Evolutionary conservation across 1,139 yeast genomes (phyloP), one percentile per base, ranked within the genome.

Genomic region (Sugiyamaella grinbergsii): DNA sequence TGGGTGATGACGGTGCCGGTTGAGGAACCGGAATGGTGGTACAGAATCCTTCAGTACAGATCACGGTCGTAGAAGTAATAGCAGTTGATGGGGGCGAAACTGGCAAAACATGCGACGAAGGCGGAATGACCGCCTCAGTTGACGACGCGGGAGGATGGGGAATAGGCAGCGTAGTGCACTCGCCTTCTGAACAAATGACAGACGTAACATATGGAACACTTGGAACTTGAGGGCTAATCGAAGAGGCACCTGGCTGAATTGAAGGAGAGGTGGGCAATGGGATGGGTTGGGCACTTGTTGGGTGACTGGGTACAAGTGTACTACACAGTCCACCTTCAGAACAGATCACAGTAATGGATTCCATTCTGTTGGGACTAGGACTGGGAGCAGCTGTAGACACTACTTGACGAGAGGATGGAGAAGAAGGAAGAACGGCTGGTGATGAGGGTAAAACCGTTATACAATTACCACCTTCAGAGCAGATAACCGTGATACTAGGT

Each of bases 291-390:
- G 33, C 16, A 3, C 22, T 22, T 18, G 37, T 2, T 33, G 8
- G n/a, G 11, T 11, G 10, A 13, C 28, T 22, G 4, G 23, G 40
- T 22, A 13, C 3, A 23, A 36, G 13, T 8, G 49, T 45, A 13
- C 36, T 26, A 16, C 49, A 45, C 2, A 19, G 3, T 4, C 49
- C 42, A 10, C 49, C 49, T 22, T 28, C 38, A 32, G 48, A 28
- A 18, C 48, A 44, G 18, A 44, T 36, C 3, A 44, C 48, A 11
- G 51, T 39, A 44, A 49, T 23, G 4, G 45, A 23, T 43, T 13
- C 15, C 36, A 37, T 11, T 41, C 42, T 5, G 41, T 41, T n/a
- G 40, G 22, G 15, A 29, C n/a, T n/a, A 23, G 8, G 26, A 23
- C 26, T 8, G 26, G 40, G 26, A 11, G 13, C 13, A 10, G 40